Evolutionary conservation across 139 green algal species (phyloP).

Genomic region (Pseudopediastrum boryanum): DNA sequence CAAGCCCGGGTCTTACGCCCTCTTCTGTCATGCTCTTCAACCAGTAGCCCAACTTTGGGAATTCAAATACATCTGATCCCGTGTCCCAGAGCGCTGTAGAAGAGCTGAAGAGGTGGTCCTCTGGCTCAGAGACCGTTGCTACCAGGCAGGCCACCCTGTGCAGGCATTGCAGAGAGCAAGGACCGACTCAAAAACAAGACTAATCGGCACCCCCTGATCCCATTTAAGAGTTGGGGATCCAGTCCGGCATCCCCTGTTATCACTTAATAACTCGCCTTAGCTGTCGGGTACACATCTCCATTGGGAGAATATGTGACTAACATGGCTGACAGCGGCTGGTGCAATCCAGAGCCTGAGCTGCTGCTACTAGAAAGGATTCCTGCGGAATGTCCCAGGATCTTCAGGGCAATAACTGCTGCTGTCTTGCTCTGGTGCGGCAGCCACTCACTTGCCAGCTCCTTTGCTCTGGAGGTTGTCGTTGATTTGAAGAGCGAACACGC

Average conservation of each 20-base stretch:
- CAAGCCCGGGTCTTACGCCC: conserved; percentile 14
- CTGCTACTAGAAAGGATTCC: neutral
- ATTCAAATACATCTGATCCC: neutral
- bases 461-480: conserved; percentile 16
- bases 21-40: neutral
- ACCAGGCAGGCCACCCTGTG: neutral
- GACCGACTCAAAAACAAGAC: too few relatives aligned
- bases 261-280: neutral
- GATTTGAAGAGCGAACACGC: conserved; percentile 24
- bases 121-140: neutral
- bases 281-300: neutral
- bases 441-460: conserved; percentile 14
- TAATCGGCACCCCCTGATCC: conserved; percentile 11
- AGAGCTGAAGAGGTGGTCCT: neutral
- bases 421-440: too few relatives aligned
- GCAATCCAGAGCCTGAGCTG: neutral
- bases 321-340: neutral
- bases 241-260: conserved; percentile 9
- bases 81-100: neutral
- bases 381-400: neutral
- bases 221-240: too few relatives aligned
- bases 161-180: neutral
- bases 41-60: conserved; percentile 25
- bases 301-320: neutral
- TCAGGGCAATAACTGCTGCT: too few relatives aligned